These are phyloP conservation scores for Cordia subcordata DNA, from an alignment of 257 asterid species.

Conservation along the genomic window DNA sequence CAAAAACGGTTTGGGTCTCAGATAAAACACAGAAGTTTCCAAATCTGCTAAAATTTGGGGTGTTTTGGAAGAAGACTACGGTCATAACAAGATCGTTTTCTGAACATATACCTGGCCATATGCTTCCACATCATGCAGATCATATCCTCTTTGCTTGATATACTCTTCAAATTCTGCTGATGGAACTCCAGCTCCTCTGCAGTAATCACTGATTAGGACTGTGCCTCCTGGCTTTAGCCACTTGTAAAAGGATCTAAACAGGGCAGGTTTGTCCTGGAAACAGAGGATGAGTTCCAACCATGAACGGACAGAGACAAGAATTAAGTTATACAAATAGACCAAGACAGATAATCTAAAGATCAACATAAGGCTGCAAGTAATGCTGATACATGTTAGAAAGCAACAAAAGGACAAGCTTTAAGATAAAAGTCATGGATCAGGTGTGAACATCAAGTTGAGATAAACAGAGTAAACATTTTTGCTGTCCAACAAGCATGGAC, in stretches of 20 bases:
- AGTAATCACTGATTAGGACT: constrained; percentile 87
- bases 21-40: background rate
- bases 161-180: constrained; percentile 64
- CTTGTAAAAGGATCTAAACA: constrained; percentile 82
- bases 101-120: constrained; percentile 63
- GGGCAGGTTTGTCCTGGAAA: constrained; percentile 83
- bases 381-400: too few relatives aligned
- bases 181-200: constrained; percentile 69
- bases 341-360: background rate
- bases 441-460: too few relatives aligned
- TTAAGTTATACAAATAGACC: constrained; percentile 2
- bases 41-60: too few relatives aligned
- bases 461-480: too few relatives aligned
- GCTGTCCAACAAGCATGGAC: too few relatives aligned
- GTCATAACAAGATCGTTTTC: background rate
- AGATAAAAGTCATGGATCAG: too few relatives aligned
- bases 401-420: too few relatives aligned
- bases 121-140: constrained; percentile 71
- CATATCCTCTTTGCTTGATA: constrained; percentile 88
- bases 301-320: background rate
- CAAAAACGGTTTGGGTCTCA: background rate
- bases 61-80: background rate
- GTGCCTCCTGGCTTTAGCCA: constrained; percentile 98
- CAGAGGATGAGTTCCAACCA: background rate
- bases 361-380: background rate